Evolutionary conservation across 352 stramenopile genomes (phyloP).

Genomic region (Globisporangium paroecandrum): DNA sequence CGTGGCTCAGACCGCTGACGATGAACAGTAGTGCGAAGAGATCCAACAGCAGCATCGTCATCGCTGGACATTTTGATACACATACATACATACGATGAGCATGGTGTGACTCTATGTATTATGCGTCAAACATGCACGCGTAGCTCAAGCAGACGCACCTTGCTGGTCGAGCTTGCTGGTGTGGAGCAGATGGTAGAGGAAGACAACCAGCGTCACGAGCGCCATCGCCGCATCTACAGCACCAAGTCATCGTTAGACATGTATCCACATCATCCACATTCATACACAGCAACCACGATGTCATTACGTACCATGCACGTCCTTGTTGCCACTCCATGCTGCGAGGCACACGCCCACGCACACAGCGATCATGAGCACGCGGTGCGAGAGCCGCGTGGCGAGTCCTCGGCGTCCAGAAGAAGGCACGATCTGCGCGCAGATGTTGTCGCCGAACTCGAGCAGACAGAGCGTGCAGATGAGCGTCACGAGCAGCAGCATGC

Average conservation of each 20-base stretch:
- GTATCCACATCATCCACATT: neutral
- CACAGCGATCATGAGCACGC: constrained; percentile 25
- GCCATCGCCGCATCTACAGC: constrained; percentile 35
- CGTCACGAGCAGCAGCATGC: constrained; percentile 49
- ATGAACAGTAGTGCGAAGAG: constrained; percentile 60
- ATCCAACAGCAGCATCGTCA: constrained; percentile 42
- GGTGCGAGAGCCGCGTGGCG: constrained; percentile 13
- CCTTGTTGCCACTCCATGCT: constrained; percentile 34
- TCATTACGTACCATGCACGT: constrained; percentile 25
- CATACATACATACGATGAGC: neutral
- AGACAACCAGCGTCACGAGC: constrained; percentile 26
- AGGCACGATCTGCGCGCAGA: constrained; percentile 42
- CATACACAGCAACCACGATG: neutral
- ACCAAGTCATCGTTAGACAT: neutral
- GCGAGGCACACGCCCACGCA: constrained; percentile 28
- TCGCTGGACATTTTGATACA: constrained; percentile 2
- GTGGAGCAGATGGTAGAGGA: constrained; percentile 36
- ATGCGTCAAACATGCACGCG: neutral
- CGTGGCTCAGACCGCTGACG: constrained; percentile 55
- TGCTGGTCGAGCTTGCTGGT: constrained; percentile 35
- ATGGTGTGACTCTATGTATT: too few relatives aligned
- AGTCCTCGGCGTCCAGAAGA: neutral
- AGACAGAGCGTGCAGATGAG: constrained; percentile 50
- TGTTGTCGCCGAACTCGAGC: constrained; percentile 51
- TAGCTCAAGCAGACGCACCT: constrained; percentile 20